These are phyloP conservation scores for Bimuria novae-zelandiae DNA, from an alignment of 2,329 filamentous ascomycete genomes.

Conservation along the genomic window DNA sequence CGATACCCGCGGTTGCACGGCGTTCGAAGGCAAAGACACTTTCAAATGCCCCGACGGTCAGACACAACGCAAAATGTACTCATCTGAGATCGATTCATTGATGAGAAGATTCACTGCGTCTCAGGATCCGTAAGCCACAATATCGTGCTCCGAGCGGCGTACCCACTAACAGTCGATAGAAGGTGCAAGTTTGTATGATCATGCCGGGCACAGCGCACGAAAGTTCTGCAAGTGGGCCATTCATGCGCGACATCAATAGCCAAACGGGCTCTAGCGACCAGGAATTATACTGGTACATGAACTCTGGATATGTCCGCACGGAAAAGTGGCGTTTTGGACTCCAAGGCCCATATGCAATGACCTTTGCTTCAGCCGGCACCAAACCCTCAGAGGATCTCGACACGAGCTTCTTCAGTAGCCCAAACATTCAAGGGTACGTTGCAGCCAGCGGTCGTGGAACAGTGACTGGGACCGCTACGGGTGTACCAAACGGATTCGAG, in stretches of 20 bases:
- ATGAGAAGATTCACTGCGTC: conserved; percentile 29
- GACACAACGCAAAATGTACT: conserved; percentile 31
- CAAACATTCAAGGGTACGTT: conserved; percentile 27
- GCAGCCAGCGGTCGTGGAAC: conserved; percentile 22
- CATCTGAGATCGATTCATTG: conserved; percentile 28
- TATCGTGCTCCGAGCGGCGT: neutral
- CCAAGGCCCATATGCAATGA: conserved; percentile 28
- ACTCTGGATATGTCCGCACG: conserved; percentile 28
- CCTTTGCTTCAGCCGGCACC: conserved; percentile 19
- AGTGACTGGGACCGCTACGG: conserved; percentile 22
- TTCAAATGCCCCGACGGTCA: conserved; percentile 26
- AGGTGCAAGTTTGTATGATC: conserved; percentile 27
- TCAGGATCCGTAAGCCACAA: conserved; percentile 21
- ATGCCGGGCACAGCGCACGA: conserved; percentile 31
- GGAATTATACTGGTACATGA: conserved; percentile 33
- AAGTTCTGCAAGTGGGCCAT: conserved; percentile 26
- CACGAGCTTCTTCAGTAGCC: conserved; percentile 25
- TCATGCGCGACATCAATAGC: conserved; percentile 33
- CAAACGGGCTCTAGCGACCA: conserved; percentile 25
- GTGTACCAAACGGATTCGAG: conserved; percentile 23
- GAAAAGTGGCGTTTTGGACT: conserved; percentile 29
- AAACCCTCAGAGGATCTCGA: conserved; percentile 24
- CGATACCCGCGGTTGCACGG: conserved; percentile 23
- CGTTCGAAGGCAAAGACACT: conserved; percentile 30
- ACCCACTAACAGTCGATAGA: conserved; percentile 11